These are phyloP conservation scores for Taiozyma sp. DNA, from an alignment of 1,139 yeast genomes.

Conservation along the genomic window DNA sequence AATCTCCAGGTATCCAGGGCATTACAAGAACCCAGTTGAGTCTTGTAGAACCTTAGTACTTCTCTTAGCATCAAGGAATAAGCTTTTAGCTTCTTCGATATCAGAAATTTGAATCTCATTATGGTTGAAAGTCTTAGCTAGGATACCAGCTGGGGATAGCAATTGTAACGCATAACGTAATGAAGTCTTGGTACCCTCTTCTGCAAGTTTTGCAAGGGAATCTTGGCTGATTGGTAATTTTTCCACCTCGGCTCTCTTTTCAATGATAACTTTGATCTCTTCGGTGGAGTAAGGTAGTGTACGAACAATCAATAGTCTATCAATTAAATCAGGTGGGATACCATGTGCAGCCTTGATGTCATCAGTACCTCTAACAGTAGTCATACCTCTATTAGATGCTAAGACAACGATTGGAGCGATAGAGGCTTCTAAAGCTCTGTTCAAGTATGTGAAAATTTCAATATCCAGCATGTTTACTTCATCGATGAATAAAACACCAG, in stretches of 20 bases:
- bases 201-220: conserved; percentile 71
- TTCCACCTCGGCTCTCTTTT: conserved; percentile 78
- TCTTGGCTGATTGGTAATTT: conserved; percentile 56
- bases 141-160: conserved; percentile 84
- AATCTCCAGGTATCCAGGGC: not conserved
- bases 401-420: conserved; percentile 94
- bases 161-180: conserved; percentile 89
- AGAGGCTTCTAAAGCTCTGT: conserved; percentile 85
- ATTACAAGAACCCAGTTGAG: conserved; percentile 18
- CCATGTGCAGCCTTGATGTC: conserved; percentile 93
- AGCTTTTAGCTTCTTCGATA: conserved; percentile 78
- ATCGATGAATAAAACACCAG: conserved; percentile 96
- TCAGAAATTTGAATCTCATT: conserved; percentile 65
- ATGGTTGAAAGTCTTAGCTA: conserved; percentile 72
- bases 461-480: conserved; percentile 98
- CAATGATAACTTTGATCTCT: conserved; percentile 78
- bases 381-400: conserved; percentile 93
- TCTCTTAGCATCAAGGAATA: conserved; percentile 87
- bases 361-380: conserved; percentile 88
- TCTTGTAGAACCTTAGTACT: conserved; percentile 71
- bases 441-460: conserved; percentile 91
- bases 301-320: conserved; percentile 84
- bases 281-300: conserved; percentile 83
- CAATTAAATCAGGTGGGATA: conserved; percentile 91
- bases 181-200: conserved; percentile 69